These are phyloP conservation scores for Didymella pomorum DNA, from an alignment of 2,329 filamentous ascomycete species.

Conservation along the genomic window DNA sequence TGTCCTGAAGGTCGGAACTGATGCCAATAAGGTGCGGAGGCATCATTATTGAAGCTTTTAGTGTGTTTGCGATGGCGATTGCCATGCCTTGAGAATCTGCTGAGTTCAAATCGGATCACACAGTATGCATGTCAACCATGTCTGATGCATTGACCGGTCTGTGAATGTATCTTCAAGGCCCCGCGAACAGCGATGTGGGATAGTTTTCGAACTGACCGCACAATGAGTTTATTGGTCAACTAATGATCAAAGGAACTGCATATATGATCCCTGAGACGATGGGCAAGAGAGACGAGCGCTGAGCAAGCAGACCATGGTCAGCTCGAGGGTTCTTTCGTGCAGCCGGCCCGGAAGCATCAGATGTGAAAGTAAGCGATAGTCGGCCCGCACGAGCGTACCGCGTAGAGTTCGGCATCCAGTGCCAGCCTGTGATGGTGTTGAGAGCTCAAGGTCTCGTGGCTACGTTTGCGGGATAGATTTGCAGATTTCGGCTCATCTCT, in stretches of 20 bases:
- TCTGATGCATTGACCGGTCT: neutral
- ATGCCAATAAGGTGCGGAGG: too few relatives aligned
- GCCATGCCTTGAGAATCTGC: neutral
- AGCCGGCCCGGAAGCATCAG: neutral
- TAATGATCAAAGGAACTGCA: neutral
- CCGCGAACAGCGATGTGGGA: neutral
- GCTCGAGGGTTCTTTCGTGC: neutral
- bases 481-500: neutral
- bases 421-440: neutral
- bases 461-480: neutral
- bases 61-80: neutral
- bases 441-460: neutral
- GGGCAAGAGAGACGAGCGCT: neutral
- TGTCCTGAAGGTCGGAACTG: too few relatives aligned
- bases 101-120: neutral
- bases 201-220: neutral
- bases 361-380: neutral
- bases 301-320: neutral
- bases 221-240: neutral
- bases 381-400: neutral
- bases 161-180: neutral
- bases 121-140: neutral
- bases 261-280: neutral
- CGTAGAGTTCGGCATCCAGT: neutral
- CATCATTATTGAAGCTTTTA: neutral